Percentiles rank a stretch among this genome's conserved stretches.
Evolutionary conservation across 305 asterid species (phyloP).

Genomic region (Fraxinus sp.): DNA sequence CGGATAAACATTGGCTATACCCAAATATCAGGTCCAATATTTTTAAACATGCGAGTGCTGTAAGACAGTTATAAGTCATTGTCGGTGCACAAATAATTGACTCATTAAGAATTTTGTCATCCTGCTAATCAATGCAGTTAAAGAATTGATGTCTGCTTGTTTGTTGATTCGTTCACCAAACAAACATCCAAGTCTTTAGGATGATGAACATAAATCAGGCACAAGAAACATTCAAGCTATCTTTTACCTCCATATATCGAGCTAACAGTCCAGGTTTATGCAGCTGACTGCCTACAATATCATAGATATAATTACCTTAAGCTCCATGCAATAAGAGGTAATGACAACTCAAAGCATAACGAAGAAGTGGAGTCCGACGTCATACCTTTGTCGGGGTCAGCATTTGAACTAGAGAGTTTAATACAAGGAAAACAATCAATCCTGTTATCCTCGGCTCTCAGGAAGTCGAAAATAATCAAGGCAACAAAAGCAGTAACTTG

Average conservation of each 20-base stretch:
- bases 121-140: neutral
- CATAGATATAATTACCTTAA: slow-evolving; percentile 22
- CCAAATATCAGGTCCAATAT: neutral
- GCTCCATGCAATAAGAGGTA: slow-evolving; percentile 18
- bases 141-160: neutral
- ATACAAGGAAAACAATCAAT: slow-evolving; percentile 91
- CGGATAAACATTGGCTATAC: neutral
- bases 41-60: neutral
- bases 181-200: neutral
- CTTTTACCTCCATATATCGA: slow-evolving; percentile 90
- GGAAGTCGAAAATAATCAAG: slow-evolving; percentile 84
- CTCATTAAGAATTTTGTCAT: neutral
- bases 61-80: neutral
- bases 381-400: slow-evolving; percentile 70
- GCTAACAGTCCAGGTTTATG: slow-evolving; percentile 76
- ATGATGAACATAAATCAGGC: neutral
- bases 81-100: neutral
- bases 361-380: slow-evolving; percentile 11
- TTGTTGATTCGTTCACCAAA: neutral
- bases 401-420: slow-evolving; percentile 54
- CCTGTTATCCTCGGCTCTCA: slow-evolving; percentile 89
- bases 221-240: slow-evolving; percentile 8
- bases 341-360: slow-evolving; percentile 14
- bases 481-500: slow-evolving; percentile 99
- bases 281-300: slow-evolving; percentile 58